phyloP scores from a whole-genome alignment of 106 monocot species.

The Acorus gramineus region DNA sequence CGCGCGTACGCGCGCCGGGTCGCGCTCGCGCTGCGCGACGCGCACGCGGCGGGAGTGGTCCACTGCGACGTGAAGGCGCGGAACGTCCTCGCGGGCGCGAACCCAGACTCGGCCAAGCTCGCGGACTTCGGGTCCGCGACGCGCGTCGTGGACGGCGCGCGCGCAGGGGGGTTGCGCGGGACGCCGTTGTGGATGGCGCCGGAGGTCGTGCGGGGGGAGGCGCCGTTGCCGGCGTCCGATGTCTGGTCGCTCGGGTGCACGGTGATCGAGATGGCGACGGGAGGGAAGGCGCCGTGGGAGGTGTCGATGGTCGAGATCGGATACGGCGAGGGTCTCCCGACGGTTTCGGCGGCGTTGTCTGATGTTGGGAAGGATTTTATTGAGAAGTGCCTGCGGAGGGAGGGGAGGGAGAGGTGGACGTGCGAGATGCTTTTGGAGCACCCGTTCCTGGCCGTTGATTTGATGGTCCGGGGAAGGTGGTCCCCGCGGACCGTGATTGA shows the following conservation, averaged over 20 bases:
- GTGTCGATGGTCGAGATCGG: constrained; percentile 30
- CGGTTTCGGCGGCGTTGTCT: constrained; percentile 30
- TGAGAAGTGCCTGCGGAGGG: constrained; percentile 40
- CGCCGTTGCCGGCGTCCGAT: constrained; percentile 40
- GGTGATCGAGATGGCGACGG: constrained; percentile 60
- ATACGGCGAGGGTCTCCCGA: constrained; percentile 35
- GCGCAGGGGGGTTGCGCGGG: constrained; percentile 11
- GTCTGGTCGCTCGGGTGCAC: constrained; percentile 97
- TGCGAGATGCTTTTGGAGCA: constrained; percentile 49
- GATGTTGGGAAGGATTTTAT: constrained; percentile 36
- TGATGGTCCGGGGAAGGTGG: constrained; percentile 1
- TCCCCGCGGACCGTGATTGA: constrained; percentile 54
- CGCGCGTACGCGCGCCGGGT: constrained; percentile 4
- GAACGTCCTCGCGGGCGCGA: constrained; percentile 25
- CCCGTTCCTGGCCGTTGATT: constrained; percentile 32
- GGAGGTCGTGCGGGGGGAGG: constrained; percentile 55
- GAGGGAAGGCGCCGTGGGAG: constrained; percentile 49
- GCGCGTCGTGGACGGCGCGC: background rate
- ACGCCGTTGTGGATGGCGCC: constrained; percentile 91
- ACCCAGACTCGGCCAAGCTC: constrained; percentile 15
- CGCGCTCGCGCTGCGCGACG: constrained; percentile 20
- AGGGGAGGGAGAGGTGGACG: constrained; percentile 36
- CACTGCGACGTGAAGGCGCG: constrained; percentile 57
- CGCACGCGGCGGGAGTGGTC: constrained; percentile 29
- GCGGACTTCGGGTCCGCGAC: constrained; percentile 42